Conservation (phyloP, 192 early-diverging fungal genomes). For the Spizellomyces punctatus region DNA sequence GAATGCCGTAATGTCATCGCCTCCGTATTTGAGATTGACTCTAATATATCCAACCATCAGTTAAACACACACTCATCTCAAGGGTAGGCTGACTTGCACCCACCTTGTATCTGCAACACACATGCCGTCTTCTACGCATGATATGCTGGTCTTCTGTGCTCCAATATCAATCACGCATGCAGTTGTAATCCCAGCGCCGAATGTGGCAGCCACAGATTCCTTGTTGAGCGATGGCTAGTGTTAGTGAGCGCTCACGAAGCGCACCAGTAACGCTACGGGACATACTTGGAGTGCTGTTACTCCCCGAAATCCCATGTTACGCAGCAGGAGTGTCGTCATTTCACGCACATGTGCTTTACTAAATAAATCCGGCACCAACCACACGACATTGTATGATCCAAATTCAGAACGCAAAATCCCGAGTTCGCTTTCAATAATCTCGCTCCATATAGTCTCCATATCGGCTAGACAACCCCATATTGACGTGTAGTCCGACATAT, state of each 20-base stretch:
- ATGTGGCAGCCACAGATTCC: conserved; percentile 79
- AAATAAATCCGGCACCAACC: conserved; percentile 81
- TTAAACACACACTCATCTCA: neutral
- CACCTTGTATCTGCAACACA: conserved; percentile 69
- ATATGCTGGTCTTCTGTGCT: conserved; percentile 82
- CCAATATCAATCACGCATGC: conserved; percentile 92
- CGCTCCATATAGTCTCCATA: conserved; percentile 79
- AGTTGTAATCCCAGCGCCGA: conserved; percentile 82
- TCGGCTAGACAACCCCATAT: conserved; percentile 71
- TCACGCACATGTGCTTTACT: conserved; percentile 64
- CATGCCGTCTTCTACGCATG: conserved; percentile 85
- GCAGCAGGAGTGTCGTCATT: conserved; percentile 68
- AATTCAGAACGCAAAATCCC: conserved; percentile 64
- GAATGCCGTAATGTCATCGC: conserved; percentile 86
- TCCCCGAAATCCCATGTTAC: conserved; percentile 75
- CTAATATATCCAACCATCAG: conserved; percentile 7
- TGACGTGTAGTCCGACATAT: conserved; percentile 71
- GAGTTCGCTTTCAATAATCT: conserved; percentile 68
- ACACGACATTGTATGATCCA: conserved; percentile 66
- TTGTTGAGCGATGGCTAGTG: conserved; percentile 21
- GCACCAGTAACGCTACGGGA: neutral
- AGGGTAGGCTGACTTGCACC: neutral
- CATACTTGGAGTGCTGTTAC: conserved; percentile 68
- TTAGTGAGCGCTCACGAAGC: neutral
- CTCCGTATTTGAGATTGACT: conserved; percentile 71